These are phyloP conservation scores for Lasiodiplodia citricola DNA, from an alignment of 2,329 filamentous ascomycete species.

Conservation along the genomic window DNA sequence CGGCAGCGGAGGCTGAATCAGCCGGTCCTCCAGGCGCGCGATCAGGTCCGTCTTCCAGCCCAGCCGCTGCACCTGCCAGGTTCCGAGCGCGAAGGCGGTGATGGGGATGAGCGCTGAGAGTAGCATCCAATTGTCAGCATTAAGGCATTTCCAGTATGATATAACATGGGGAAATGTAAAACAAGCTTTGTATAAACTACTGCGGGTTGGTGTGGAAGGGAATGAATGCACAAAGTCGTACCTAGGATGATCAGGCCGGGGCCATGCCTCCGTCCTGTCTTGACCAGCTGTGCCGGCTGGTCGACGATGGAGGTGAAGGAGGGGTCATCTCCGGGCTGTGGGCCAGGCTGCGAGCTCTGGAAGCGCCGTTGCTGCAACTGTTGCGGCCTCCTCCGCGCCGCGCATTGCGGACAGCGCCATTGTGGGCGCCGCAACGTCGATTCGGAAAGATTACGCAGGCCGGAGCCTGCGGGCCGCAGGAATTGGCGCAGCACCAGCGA, in stretches of 20 bases:
- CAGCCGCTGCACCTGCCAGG: constrained; percentile 93
- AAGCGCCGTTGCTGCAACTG: constrained; percentile 29
- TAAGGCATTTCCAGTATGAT: background rate
- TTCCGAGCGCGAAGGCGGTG: constrained; percentile 86
- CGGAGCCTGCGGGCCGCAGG: background rate
- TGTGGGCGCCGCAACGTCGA: background rate
- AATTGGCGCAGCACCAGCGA: constrained; percentile 9
- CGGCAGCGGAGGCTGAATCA: constrained; percentile 83
- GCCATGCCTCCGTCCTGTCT: constrained; percentile 72
- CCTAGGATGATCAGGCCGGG: constrained; percentile 80
- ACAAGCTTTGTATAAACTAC: background rate
- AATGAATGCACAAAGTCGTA: constrained; percentile 41
- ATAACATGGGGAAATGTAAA: background rate
- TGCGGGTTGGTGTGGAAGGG: background rate
- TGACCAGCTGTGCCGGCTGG: constrained; percentile 80
- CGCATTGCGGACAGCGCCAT: constrained; percentile 27
- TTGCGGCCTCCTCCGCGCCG: background rate
- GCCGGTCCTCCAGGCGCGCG: constrained; percentile 87
- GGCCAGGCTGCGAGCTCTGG: constrained; percentile 33
- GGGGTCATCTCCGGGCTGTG: constrained; percentile 72
- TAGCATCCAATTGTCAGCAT: background rate
- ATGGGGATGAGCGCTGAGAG: constrained; percentile 77
- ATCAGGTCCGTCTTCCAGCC: constrained; percentile 94
- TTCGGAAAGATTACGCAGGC: background rate
- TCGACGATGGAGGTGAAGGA: constrained; percentile 86